A percentile compares a stretch with the other conserved stretches of the same genome.
These are phyloP conservation scores for Blastobotrys persicus DNA, from an alignment of 1,139 yeast species.

Conservation along the genomic window DNA sequence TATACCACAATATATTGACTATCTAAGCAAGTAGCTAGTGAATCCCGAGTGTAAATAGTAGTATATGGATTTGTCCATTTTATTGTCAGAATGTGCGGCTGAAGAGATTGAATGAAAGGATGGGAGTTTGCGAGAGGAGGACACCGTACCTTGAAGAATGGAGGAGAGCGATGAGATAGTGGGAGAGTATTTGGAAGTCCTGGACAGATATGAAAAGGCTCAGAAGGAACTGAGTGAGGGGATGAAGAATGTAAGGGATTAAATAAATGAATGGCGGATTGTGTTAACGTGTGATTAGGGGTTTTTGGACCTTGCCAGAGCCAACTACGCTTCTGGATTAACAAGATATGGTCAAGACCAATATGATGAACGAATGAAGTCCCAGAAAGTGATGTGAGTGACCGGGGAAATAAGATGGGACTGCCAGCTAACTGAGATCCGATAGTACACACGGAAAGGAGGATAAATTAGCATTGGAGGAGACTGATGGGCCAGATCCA, in stretches of 20 bases:
- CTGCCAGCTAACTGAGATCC: neutral
- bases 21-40: no score
- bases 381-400: slow-evolving; percentile 23
- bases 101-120: no score
- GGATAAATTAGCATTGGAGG: neutral
- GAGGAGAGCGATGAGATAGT: slow-evolving; percentile 16
- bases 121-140: no score
- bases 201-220: slow-evolving; percentile 22
- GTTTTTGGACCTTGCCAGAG: slow-evolving; percentile 35
- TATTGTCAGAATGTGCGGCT: no score
- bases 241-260: slow-evolving; percentile 18
- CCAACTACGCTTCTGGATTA: slow-evolving; percentile 29
- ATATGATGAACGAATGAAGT: slow-evolving; percentile 34
- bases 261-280: neutral
- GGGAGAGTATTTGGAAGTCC: slow-evolving; percentile 19
- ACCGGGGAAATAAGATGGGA: neutral
- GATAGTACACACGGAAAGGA: neutral
- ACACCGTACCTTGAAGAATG: neutral
- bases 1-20: neutral
- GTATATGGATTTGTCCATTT: no score
- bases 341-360: slow-evolving; percentile 31
- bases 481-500: slow-evolving; percentile 39
- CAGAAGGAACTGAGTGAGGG: slow-evolving; percentile 14
- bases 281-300: slow-evolving; percentile 23
- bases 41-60: no score